Base-by-base conservation (phyloP, 2,329 filamentous ascomycete genomes). In the Thielaviopsis populi region DNA sequence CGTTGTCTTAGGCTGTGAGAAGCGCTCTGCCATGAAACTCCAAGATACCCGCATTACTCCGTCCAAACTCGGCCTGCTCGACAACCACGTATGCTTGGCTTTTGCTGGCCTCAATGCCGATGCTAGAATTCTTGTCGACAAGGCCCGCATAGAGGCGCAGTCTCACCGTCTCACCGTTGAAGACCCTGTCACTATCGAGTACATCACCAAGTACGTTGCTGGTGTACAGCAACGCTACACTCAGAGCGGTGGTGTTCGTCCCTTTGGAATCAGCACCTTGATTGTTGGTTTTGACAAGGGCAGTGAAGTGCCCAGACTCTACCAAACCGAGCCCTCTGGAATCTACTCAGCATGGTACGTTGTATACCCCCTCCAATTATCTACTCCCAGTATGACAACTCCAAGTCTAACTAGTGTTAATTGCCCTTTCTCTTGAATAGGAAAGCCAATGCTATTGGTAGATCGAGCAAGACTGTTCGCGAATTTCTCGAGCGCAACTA, bases 401-500 rank as follows among this genome's bases (percentile, higher is more conserved):
- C n/a, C 3, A 17, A 7, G 19, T 15, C 59, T 63, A 62, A 63
- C 56, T 37, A 61, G 46, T 53, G 33, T 4, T 56, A 27, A 1
- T 27, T 37, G 2, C 6, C 19, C 19, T 30, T 30, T n/a, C 6
- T 46, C 8, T 50, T 19, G 19, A 53, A 68, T 69, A 97, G 94
- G 94, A 97, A 99, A 82, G 95, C 94, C 71, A 99, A 99, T 73
- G 94, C 94, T 65, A 99, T 99, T 72, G 94, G 94, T 65, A 88
- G 94, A 72, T 97, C 92, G 62, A 96, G 90, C 83, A 99, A 99
- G 83, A 99, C 94, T 10, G 94, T 99, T 65, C 89, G 94, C 72
- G 94, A 99, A 74, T 99, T 99, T 77, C 84, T 99, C 69, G 94
- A 99, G 78, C 87, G 95, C 74, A 96, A 99, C 79, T 95, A 99